Conservation (phyloP, 305 asterid species). For the Fraxinus sp. region DNA sequence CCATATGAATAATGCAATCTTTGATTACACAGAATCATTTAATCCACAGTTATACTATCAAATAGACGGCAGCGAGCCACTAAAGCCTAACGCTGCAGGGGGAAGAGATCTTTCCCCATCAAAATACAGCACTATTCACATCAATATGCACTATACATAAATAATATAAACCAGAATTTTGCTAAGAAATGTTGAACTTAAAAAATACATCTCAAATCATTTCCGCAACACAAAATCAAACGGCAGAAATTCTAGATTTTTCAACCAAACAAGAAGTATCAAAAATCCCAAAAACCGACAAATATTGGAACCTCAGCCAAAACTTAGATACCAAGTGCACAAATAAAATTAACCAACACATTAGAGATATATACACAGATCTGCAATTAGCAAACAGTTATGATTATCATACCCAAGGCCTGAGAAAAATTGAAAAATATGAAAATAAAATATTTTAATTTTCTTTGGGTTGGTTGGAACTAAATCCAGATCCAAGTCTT, state of each 20-base stretch:
- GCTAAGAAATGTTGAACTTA: background rate
- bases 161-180: background rate
- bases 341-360: background rate
- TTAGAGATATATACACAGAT: slow-evolving; percentile 19
- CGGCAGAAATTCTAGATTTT: slow-evolving; percentile 2
- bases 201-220: slow-evolving; percentile 8
- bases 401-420: slow-evolving; percentile 6
- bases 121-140: background rate
- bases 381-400: slow-evolving; percentile 20
- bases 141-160: background rate
- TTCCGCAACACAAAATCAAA: background rate
- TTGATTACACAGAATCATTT: background rate
- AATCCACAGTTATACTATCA: background rate
- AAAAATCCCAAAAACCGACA: slow-evolving; percentile 5
- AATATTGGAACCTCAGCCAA: background rate
- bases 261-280: slow-evolving; percentile 12
- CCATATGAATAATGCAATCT: background rate
- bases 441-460: background rate
- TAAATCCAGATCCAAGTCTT: slow-evolving; percentile 81
- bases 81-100: background rate
- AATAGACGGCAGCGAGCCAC: background rate
- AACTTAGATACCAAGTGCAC: slow-evolving; percentile 1
- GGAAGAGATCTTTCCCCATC: background rate
- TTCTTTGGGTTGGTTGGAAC: too few relatives aligned
- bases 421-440: background rate